A percentile compares a stretch with the other conserved stretches of the same genome.
Evolutionary conservation across 1,284 basidiomycete species (phyloP).

Genomic region (Phlebopus sp.): DNA sequence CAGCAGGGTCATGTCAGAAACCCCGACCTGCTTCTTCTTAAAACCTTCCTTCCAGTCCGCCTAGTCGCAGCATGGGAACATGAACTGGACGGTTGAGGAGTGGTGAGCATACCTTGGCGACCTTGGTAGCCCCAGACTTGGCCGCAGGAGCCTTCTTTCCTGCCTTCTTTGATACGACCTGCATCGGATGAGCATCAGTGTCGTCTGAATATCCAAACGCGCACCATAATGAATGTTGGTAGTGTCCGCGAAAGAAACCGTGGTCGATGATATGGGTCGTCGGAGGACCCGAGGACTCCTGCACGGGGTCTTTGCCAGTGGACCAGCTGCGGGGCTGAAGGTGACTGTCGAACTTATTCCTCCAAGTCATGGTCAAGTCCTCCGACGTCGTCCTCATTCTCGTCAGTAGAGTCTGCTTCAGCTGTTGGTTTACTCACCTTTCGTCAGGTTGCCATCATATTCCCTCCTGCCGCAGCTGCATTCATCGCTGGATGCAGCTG

Average conservation of each 20-base stretch:
- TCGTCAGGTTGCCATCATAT: constrained; percentile 67
- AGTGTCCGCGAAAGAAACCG: neutral
- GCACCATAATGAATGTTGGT: constrained; percentile 21
- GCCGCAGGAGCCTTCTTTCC: constrained; percentile 78
- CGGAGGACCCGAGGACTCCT: too few species aligned
- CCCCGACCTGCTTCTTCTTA: constrained; percentile 97
- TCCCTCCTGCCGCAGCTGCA: constrained; percentile 57
- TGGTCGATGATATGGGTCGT: neutral
- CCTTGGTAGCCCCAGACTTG: constrained; percentile 63
- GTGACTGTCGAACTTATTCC: neutral
- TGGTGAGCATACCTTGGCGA: constrained; percentile 61
- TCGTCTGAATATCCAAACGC: neutral
- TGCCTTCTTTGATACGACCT: constrained; percentile 91
- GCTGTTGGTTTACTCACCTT: constrained; percentile 5
- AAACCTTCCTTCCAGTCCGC: constrained; percentile 98
- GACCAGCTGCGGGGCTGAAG: too few species aligned
- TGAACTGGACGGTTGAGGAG: constrained; percentile 3
- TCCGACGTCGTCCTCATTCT: constrained; percentile 38
- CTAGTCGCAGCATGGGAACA: constrained; percentile 39
- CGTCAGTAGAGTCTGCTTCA: constrained; percentile 23
- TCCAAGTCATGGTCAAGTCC: constrained; percentile 27
- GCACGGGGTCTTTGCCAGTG: too few species aligned
- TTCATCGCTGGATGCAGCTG: constrained; percentile 72
- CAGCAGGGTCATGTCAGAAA: constrained; percentile 97
- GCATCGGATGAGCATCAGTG: constrained; percentile 9